Percentiles rank a stretch among this genome's conserved stretches.
Evolutionary conservation across 2,329 filamentous ascomycete species (phyloP).

Genomic region (Botrytis fragariae): DNA sequence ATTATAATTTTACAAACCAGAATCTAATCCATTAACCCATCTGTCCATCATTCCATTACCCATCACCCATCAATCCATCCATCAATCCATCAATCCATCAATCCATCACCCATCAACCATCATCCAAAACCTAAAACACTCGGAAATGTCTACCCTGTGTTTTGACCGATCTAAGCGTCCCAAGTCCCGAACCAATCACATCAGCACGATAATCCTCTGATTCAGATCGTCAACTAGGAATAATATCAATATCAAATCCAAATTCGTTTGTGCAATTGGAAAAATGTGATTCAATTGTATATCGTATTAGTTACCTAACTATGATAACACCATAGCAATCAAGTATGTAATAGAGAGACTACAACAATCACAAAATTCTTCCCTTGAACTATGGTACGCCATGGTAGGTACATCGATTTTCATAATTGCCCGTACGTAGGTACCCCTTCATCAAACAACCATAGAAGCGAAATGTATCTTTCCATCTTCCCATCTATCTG

Average conservation of each 20-base stretch:
- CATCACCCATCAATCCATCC: no score
- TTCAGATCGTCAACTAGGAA: background rate
- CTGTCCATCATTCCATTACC: no score
- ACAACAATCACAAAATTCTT: background rate
- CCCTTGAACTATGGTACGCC: background rate
- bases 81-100: no score
- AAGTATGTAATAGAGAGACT: background rate
- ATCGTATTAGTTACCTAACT: background rate
- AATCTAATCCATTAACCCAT: background rate
- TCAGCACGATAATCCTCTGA: background rate
- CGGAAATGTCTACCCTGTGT: background rate
- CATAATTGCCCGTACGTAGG: background rate
- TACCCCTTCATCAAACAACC: background rate
- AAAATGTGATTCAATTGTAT: background rate
- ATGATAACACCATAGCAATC: background rate
- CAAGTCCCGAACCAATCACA: conserved; percentile 2
- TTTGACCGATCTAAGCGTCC: background rate
- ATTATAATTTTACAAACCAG: background rate
- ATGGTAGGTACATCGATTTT: background rate
- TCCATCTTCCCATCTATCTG: background rate
- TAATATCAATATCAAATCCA: conserved; percentile 4
- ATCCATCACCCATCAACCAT: background rate
- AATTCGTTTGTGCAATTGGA: background rate
- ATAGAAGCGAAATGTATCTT: background rate
- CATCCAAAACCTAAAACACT: background rate